Evolutionary conservation across 768 basidiomycete genomes (phyloP).

Genomic region (Tricholoma hemisulphureum): DNA sequence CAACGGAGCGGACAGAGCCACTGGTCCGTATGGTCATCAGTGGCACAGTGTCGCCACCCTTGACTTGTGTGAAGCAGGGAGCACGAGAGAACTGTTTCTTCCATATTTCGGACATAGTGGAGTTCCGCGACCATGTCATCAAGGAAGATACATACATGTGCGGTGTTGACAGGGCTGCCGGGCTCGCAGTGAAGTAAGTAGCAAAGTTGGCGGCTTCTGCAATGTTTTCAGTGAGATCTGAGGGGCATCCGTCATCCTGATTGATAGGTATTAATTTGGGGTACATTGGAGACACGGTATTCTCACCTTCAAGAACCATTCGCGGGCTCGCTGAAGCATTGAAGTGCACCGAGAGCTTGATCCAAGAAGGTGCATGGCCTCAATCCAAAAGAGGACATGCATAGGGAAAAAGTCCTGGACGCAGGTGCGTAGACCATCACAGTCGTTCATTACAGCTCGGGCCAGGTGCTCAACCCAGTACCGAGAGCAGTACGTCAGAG

Average conservation of each 20-base stretch:
- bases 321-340: slow-evolving; percentile 12
- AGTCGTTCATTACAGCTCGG: neutral
- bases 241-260: neutral
- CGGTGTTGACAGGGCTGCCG: slow-evolving; percentile 12
- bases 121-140: slow-evolving; percentile 9
- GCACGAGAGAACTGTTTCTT: neutral
- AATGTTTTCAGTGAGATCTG: slow-evolving; percentile 4
- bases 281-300: neutral
- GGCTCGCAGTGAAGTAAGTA: slow-evolving; percentile 15
- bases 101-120: neutral
- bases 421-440: neutral
- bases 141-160: slow-evolving; percentile 21
- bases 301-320: slow-evolving; percentile 10
- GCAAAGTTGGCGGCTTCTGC: slow-evolving; percentile 17
- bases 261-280: neutral
- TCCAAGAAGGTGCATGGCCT: slow-evolving; percentile 26
- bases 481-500: slow-evolving; percentile 2
- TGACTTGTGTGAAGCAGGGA: neutral
- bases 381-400: slow-evolving; percentile 25
- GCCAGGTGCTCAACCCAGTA: slow-evolving; percentile 3
- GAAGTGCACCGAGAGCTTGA: slow-evolving; percentile 12
- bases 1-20: neutral
- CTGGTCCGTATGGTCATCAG: neutral
- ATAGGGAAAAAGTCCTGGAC: slow-evolving; percentile 15
- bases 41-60: neutral